These are phyloP conservation scores for Cladosporium velox DNA, from an alignment of 2,329 filamentous ascomycete species.

Conservation along the genomic window DNA sequence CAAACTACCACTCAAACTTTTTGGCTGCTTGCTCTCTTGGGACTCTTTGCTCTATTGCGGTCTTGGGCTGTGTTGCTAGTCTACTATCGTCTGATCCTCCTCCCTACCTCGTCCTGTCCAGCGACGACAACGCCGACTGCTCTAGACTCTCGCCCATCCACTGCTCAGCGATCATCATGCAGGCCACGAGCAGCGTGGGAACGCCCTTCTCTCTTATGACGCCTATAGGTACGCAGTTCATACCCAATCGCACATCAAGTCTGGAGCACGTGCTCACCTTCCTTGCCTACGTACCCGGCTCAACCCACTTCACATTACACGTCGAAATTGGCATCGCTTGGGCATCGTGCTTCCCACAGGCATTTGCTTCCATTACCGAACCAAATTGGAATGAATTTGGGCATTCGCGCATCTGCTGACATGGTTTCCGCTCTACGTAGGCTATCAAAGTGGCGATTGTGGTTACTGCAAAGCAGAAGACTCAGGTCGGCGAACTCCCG, in stretches of 20 bases:
- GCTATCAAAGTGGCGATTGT: conserved; percentile 52
- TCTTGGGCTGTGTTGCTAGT: not conserved
- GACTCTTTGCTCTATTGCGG: not conserved
- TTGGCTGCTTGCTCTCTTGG: not conserved
- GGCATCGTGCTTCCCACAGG: conserved; percentile 14
- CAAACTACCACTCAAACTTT: not conserved
- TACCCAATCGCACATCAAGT: conserved; percentile 26
- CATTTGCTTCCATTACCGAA: not conserved
- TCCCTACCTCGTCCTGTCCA: not conserved
- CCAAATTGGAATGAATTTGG: not conserved
- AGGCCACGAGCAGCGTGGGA: conserved; percentile 25
- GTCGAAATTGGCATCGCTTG: not conserved
- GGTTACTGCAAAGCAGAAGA: conserved; percentile 53
- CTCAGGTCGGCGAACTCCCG: conserved; percentile 49
- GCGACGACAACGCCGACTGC: not conserved
- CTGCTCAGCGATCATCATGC: conserved; percentile 23
- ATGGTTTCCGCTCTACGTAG: conserved; percentile 30
- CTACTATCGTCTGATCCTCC: not conserved
- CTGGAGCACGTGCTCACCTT: conserved; percentile 28
- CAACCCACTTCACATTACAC: conserved; percentile 3
- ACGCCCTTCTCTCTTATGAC: conserved; percentile 33
- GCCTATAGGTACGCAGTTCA: conserved; percentile 35
- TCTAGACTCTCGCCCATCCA: not conserved
- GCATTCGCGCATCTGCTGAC: not conserved
- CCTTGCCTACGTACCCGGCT: not conserved